Percentiles rank a stretch among this genome's conserved stretches.
Conservation (phyloP, 2,329 filamentous ascomycete species). For the Ophiostoma ips region DNA sequence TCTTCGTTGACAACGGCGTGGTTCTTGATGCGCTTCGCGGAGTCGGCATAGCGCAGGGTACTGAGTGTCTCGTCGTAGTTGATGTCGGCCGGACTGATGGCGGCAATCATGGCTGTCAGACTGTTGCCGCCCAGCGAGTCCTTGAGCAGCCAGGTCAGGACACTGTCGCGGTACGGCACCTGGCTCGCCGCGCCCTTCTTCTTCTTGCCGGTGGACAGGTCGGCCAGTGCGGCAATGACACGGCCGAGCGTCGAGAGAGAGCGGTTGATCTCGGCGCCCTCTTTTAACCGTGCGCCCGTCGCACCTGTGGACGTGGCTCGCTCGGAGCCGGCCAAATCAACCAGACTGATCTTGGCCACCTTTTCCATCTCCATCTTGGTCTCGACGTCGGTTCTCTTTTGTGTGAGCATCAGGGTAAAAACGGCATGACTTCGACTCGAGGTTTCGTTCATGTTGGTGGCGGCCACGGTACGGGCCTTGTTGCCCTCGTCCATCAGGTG, state of each 20-base stretch:
- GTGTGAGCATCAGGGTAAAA: slow-evolving; percentile 88
- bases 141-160: slow-evolving; percentile 92
- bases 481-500: slow-evolving; percentile 98
- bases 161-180: slow-evolving; percentile 93
- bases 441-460: slow-evolving; percentile 99
- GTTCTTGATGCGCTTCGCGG: slow-evolving; percentile 98
- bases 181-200: slow-evolving; percentile 58
- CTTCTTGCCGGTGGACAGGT: slow-evolving; percentile 75
- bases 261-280: slow-evolving; percentile 96
- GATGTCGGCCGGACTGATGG: slow-evolving; percentile 95
- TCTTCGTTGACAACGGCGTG: slow-evolving; percentile 98
- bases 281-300: slow-evolving; percentile 85
- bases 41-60: slow-evolving; percentile 91
- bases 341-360: slow-evolving; percentile 92
- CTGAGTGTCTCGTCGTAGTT: slow-evolving; percentile 97
- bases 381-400: slow-evolving; percentile 80
- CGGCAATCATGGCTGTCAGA: slow-evolving; percentile 99
- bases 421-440: slow-evolving; percentile 97
- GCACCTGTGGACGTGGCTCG: slow-evolving; percentile 94
- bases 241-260: slow-evolving; percentile 91
- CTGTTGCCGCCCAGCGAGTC: slow-evolving; percentile 96
- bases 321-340: slow-evolving; percentile 95
- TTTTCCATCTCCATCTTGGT: slow-evolving; percentile 97
- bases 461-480: slow-evolving; percentile 93
- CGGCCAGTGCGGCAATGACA: slow-evolving; percentile 91